phyloP scores from a whole-genome alignment of 371 early-diverging fungal species.

The Circinella minor region DNA sequence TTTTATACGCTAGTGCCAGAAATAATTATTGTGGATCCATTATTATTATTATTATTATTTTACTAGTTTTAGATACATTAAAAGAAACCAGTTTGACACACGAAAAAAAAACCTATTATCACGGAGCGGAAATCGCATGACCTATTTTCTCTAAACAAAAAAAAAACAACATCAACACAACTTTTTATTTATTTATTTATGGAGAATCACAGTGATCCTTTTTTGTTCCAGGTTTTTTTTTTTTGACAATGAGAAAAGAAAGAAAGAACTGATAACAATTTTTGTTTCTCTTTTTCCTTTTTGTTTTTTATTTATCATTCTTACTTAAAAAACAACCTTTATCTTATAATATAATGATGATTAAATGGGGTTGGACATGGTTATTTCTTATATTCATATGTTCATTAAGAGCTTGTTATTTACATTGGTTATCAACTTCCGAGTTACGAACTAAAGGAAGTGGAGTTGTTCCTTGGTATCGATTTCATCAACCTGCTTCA shows the following conservation, averaged over 20 bases:
- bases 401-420: constrained; percentile 19
- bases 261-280: too few species aligned
- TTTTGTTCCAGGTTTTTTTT: constrained; percentile 7
- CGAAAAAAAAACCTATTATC: neutral
- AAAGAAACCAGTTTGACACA: constrained; percentile 1
- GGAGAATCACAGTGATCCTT: neutral
- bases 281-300: neutral
- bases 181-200: neutral
- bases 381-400: constrained; percentile 14
- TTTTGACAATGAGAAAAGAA: constrained; percentile 3
- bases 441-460: neutral
- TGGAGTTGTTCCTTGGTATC: constrained; percentile 20
- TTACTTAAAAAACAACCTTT: neutral
- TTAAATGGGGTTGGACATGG: constrained; percentile 8
- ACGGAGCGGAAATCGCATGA: constrained; percentile 8
- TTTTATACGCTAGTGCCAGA: too few species aligned
- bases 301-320: neutral
- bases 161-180: neutral
- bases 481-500: constrained; percentile 16
- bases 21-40: too few species aligned
- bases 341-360: constrained; percentile 12
- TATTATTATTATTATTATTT: too few species aligned
- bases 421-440: constrained; percentile 15
- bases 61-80: too few species aligned
- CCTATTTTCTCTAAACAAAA: neutral